A percentile compares a stretch with the other conserved stretches of the same genome.
Conservation (phyloP, 2,329 filamentous ascomycete species). For the Alternaria hordeiaustralica region DNA sequence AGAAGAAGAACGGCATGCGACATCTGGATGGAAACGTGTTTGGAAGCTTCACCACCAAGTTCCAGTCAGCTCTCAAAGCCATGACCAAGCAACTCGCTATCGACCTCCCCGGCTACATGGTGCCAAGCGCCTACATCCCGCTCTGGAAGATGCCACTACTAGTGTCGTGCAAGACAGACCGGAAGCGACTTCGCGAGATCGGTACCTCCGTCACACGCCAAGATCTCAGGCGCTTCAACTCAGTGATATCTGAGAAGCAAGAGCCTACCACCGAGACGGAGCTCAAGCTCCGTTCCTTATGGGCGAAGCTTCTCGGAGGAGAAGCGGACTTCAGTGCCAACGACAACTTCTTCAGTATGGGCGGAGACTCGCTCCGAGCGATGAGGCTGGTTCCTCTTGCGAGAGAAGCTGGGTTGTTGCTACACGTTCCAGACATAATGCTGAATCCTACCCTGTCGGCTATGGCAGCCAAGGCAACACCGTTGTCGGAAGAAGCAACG, state of each 20-base stretch:
- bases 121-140: constrained; percentile 45
- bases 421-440: constrained; percentile 66
- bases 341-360: constrained; percentile 55
- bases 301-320: constrained; percentile 42
- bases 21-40: constrained; percentile 43
- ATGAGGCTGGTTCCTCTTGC: constrained; percentile 65
- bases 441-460: constrained; percentile 51
- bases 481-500: constrained; percentile 22
- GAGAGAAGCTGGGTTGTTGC: constrained; percentile 54
- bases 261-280: constrained; percentile 41
- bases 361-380: constrained; percentile 59
- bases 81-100: constrained; percentile 40
- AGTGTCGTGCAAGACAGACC: constrained; percentile 45
- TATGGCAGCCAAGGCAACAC: constrained; percentile 53
- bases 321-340: constrained; percentile 42
- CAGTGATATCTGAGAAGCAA: constrained; percentile 53
- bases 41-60: constrained; percentile 39
- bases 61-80: constrained; percentile 32
- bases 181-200: constrained; percentile 45
- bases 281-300: constrained; percentile 34
- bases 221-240: constrained; percentile 42
- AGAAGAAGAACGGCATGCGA: constrained; percentile 35
- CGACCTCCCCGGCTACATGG: constrained; percentile 45
- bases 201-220: constrained; percentile 39
- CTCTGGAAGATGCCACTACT: constrained; percentile 47